These are phyloP conservation scores for Exophiala sp. DNA, from an alignment of 2,329 filamentous ascomycete genomes.

Conservation along the genomic window DNA sequence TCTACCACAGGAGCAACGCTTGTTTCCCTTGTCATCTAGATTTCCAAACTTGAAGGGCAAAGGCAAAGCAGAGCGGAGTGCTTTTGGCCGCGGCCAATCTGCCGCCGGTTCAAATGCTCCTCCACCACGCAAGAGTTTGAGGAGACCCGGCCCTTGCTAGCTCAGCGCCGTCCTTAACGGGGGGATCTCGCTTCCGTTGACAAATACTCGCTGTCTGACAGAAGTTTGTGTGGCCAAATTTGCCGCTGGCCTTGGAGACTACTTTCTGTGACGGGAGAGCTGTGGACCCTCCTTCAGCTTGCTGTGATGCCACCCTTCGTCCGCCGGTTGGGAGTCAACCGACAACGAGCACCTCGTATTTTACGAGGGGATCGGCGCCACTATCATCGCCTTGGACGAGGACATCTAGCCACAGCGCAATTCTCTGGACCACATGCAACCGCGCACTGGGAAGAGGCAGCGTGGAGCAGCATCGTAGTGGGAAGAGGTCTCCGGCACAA, in stretches of 20 bases:
- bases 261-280: not conserved
- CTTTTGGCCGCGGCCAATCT: not conserved
- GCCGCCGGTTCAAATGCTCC: not conserved
- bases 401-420: not conserved
- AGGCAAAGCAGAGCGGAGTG: not conserved
- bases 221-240: not conserved
- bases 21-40: not conserved
- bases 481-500: not conserved
- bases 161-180: not conserved
- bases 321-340: not conserved
- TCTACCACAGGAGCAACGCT: not conserved
- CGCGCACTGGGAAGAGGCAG: not conserved
- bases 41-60: not conserved
- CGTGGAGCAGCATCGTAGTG: not conserved
- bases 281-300: not conserved
- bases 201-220: constrained; percentile 4
- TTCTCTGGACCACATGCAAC: not conserved
- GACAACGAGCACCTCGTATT: not conserved
- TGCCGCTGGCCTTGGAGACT: not conserved
- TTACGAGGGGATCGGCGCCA: not conserved
- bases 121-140: no score
- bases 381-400: not conserved
- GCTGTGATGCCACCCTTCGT: not conserved
- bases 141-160: no score
- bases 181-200: constrained; percentile 3